phyloP scores from a whole-genome alignment of 306 rosid species.

The Fragaria iinumae region DNA sequence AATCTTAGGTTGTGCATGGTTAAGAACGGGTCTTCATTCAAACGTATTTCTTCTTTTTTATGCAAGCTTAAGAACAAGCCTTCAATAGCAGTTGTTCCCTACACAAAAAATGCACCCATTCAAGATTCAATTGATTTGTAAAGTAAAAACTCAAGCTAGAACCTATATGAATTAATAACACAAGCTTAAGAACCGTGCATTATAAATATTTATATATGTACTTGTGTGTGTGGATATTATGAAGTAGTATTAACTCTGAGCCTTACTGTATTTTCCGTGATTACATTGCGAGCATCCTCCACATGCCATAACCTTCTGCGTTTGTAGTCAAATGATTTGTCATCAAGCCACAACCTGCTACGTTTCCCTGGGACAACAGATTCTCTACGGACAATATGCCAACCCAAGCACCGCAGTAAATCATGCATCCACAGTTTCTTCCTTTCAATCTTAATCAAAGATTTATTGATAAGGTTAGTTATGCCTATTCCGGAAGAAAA shows the following conservation, averaged over 20 bases:
- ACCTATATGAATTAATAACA: not conserved
- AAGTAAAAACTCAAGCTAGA: too few species aligned
- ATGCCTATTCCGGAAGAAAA: slow-evolving; percentile 14
- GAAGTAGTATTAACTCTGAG: not conserved
- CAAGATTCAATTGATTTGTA: not conserved
- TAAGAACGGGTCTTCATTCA: not conserved
- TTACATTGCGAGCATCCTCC: not conserved
- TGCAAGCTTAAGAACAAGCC: slow-evolving; percentile 7
- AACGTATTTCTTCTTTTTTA: not conserved
- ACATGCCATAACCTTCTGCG: not conserved
- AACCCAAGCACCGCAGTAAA: slow-evolving; percentile 23
- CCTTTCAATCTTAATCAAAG: slow-evolving; percentile 6
- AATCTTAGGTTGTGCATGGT: not conserved
- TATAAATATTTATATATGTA: not conserved
- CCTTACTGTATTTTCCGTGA: not conserved
- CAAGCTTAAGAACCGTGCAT: not conserved
- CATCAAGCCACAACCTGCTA: slow-evolving; percentile 21
- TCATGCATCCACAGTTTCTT: slow-evolving; percentile 29
- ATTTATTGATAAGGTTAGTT: not conserved
- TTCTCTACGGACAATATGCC: slow-evolving; percentile 2
- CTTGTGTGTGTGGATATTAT: not conserved
- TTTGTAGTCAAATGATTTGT: not conserved
- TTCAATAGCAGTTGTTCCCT: slow-evolving; percentile 21
- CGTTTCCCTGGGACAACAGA: not conserved
- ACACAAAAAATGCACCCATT: not conserved